These are phyloP conservation scores for Mollisia scopiformis DNA, from an alignment of 2,329 filamentous ascomycete species.

Conservation along the genomic window DNA sequence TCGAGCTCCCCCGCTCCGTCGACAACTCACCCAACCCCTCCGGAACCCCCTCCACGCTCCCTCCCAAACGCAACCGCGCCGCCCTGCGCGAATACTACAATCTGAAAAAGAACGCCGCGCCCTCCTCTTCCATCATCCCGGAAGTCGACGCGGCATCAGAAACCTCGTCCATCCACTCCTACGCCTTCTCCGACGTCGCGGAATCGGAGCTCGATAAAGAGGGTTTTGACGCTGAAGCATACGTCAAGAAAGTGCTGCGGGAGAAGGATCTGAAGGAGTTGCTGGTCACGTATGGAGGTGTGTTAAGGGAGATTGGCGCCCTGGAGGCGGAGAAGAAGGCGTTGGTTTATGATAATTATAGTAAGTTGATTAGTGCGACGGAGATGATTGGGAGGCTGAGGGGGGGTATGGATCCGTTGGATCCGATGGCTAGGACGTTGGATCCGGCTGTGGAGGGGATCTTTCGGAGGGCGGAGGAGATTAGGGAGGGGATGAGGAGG, in stretches of 20 bases:
- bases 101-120: conserved; percentile 51
- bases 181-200: conserved; percentile 53
- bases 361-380: conserved; percentile 93
- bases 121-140: conserved; percentile 23
- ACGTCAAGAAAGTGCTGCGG: conserved; percentile 64
- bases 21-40: conserved; percentile 53
- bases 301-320: conserved; percentile 81
- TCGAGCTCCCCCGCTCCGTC: conserved; percentile 66
- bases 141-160: conserved; percentile 33
- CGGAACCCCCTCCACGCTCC: conserved; percentile 27
- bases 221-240: conserved; percentile 73
- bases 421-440: conserved; percentile 66
- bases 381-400: conserved; percentile 94
- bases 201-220: conserved; percentile 73
- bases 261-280: conserved; percentile 69
- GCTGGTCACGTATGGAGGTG: conserved; percentile 68
- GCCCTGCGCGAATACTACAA: conserved; percentile 96
- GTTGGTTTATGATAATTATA: conserved; percentile 97
- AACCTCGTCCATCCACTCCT: conserved; percentile 26
- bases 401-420: conserved; percentile 63
- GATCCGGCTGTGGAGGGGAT: conserved; percentile 76
- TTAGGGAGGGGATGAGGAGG: conserved; percentile 31
- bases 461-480: conserved; percentile 47
- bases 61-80: conserved; percentile 64
- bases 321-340: conserved; percentile 97